A percentile compares a stretch with the other conserved stretches of the same genome.
phyloP scores from a whole-genome alignment of 352 stramenopile species.

The Aphanomyces stellatus region DNA sequence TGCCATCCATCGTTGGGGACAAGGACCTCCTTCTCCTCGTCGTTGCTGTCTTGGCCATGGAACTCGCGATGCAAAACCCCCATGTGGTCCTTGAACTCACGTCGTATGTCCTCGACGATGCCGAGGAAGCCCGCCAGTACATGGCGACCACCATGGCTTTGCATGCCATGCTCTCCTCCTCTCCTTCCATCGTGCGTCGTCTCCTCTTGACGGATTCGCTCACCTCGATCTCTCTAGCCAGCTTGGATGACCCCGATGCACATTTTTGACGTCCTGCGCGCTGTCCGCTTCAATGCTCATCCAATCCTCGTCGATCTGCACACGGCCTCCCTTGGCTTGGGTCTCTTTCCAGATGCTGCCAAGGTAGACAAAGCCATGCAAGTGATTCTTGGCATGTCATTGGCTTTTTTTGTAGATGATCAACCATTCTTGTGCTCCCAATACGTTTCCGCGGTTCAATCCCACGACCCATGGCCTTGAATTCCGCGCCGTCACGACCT shows the following conservation, averaged over 20 bases:
- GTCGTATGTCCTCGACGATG: background rate
- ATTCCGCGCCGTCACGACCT: background rate
- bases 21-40: background rate
- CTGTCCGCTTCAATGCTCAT: constrained; percentile 12
- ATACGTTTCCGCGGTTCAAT: constrained; percentile 8
- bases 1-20: background rate
- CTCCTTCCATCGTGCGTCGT: no score
- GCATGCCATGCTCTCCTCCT: background rate
- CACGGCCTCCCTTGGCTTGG: background rate
- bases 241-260: background rate
- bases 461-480: background rate
- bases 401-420: constrained; percentile 1
- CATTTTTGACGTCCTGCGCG: background rate
- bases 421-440: constrained; percentile 12
- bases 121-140: background rate
- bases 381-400: background rate
- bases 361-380: background rate
- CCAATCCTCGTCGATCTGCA: constrained; percentile 10
- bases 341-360: constrained; percentile 13
- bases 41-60: constrained; percentile 2
- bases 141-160: background rate
- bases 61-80: constrained; percentile 6
- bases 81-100: background rate
- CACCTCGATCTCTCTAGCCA: background rate
- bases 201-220: no score